Base-by-base conservation (phyloP, 1,284 basidiomycete genomes). In the Amylostereum areolatum region DNA sequence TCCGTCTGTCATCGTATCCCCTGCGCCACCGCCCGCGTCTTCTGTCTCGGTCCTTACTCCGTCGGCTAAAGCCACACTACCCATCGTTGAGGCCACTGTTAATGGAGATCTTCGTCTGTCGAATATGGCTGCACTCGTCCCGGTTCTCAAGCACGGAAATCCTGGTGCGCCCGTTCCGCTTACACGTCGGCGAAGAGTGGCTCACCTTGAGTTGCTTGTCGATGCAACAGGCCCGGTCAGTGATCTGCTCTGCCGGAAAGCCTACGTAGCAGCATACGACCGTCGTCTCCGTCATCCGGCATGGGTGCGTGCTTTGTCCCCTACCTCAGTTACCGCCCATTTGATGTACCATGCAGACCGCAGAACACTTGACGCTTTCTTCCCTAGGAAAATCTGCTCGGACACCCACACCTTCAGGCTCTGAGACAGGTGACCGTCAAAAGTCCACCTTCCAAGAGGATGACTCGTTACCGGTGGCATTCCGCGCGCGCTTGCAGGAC, bases 361-460 rank as follows among this genome's bases (percentile, higher is more conserved):
- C 92, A 4, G 92, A 96, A 64, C 92, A 94, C 62, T 74, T 97
- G 47, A 95, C 92, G 0, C 78, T 84, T 4, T 78, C 88, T 1
- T 88, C 86, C 0, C 71, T 92, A 4, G 75, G 80, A 24, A 73
- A 77, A 50, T 80, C 82, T 0, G 47, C 67, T 8, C 49, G 70
- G 9, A 58, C 63, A 1, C 58, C 59, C 37, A 57, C 64, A 5
- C 57, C 68, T n/a, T 57, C 60, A 4, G 66, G 63, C 25, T 63
- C 64, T 7, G 68, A 69, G 39, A 66, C 68, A 30, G 86, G 77
- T 1, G 89, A 95, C 65, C 73, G 92, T 44, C 70, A 75, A 3
- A 87, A 88, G 61, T 92, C 89, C n/a, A 73, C 73, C 1, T 99
- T 99, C 69, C 70, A 73, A 45, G 96, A 99, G 64, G 96, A 99